Evolutionary conservation across 202 grass and related monocot genomes (phyloP).

Genomic region (Dendrocalamus latiflorus): DNA sequence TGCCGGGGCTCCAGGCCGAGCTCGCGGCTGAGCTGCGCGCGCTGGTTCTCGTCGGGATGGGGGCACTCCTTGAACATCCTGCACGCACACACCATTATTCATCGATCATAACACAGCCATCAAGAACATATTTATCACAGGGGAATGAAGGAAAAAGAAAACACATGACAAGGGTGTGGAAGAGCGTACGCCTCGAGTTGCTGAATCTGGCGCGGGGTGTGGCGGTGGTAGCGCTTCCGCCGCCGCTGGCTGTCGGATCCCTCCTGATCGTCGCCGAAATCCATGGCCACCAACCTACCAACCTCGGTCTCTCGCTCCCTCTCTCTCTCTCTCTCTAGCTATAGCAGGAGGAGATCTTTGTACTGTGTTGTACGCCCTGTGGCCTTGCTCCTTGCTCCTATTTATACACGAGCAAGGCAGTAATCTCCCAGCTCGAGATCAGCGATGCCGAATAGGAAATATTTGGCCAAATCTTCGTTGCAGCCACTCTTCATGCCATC

Average conservation of each 20-base stretch:
- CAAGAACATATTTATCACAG: too few species aligned
- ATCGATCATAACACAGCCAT: too few species aligned
- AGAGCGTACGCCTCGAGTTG: too few species aligned
- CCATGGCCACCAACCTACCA: constrained; percentile 44
- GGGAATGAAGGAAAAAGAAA: too few species aligned
- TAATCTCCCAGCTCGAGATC: constrained; percentile 3
- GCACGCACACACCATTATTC: too few species aligned
- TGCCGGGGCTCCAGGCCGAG: too few species aligned
- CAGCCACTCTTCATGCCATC: constrained; percentile 7
- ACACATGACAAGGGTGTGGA: too few species aligned
- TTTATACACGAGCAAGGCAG: constrained; percentile 29
- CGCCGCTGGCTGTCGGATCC: constrained; percentile 51
- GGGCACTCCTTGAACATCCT: too few species aligned
- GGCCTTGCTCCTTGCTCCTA: constrained; percentile 5
- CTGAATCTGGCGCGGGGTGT: too few species aligned
- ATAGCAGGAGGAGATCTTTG: neutral
- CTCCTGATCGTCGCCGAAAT: constrained; percentile 64
- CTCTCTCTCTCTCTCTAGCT: neutral
- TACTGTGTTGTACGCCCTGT: neutral
- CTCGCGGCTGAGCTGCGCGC: too few species aligned
- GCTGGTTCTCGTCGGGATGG: too few species aligned
- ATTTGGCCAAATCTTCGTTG: neutral
- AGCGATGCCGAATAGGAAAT: constrained; percentile 9
- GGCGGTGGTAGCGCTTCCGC: constrained; percentile 82
- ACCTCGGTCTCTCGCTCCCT: neutral